phyloP scores from a whole-genome alignment of 1,139 yeast genomes.

The Wickerhamomyces sp. region DNA sequence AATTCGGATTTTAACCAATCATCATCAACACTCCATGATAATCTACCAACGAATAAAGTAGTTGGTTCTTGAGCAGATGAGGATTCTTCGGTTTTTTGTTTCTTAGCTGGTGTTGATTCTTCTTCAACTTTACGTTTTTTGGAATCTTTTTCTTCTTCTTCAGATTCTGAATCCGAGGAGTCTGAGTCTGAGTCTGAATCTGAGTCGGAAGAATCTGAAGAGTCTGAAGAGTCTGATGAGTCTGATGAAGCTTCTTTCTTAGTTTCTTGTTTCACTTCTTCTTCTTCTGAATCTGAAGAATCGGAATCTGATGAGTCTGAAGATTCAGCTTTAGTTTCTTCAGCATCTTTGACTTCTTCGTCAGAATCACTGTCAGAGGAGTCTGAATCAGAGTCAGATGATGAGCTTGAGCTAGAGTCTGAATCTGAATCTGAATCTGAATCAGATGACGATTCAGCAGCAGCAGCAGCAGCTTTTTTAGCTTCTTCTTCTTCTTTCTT shows the following conservation, averaged over 20 bases:
- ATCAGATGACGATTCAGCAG: constrained; percentile 14
- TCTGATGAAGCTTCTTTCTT: constrained; percentile 23
- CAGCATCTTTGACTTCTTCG: constrained; percentile 16
- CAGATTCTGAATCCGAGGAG: constrained; percentile 14
- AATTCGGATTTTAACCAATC: constrained; percentile 89
- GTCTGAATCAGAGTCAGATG: constrained; percentile 15
- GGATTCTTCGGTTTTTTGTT: constrained; percentile 19
- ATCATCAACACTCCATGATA: constrained; percentile 96
- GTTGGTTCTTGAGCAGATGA: constrained; percentile 50
- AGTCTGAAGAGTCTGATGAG: constrained; percentile 15
- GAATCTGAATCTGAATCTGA: constrained; percentile 18
- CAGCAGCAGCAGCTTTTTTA: constrained; percentile 28
- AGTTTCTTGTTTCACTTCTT: constrained; percentile 25
- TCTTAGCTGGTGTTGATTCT: constrained; percentile 22
- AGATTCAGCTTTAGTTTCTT: constrained; percentile 21
- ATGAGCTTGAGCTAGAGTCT: constrained; percentile 14
- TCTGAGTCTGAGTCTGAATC: constrained; percentile 18
- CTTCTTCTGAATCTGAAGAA: constrained; percentile 18
- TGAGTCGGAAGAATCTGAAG: constrained; percentile 9
- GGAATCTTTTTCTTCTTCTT: constrained; percentile 23
- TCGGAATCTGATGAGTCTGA: constrained; percentile 20
- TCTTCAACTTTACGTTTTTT: constrained; percentile 25
- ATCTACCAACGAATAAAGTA: constrained; percentile 92
- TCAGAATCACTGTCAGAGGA: constrained; percentile 7
- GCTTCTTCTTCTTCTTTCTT: constrained; percentile 24